Evolutionary conservation across 2,329 filamentous ascomycete species (phyloP), one percentile per base, ranked within the genome.

Genomic region (Sphaerulina vaccinii): DNA sequence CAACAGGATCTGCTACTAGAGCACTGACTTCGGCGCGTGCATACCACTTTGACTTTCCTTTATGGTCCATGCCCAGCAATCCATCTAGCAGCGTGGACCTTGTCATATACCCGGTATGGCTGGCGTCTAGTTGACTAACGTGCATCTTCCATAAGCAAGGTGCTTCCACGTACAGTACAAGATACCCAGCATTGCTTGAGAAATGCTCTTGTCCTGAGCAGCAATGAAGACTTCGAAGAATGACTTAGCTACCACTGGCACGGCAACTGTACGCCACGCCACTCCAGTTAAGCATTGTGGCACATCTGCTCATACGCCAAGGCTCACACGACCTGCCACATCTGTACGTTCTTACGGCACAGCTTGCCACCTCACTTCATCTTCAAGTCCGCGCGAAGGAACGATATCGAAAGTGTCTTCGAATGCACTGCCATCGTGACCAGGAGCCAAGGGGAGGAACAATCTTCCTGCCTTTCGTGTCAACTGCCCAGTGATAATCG

Each of bases 201-300:
- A 44, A 35, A 32, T 21, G 38, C 43, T 37, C 43, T 38, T 24
- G 43, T 18, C 24, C 32, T 13, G n/a, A n/a, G n/a, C 18, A 35
- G 8, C 18, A 18, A 46, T 37, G 43, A 46, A 46, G 43, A 46
- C 13, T 46, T 46, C 33, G 42, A 46, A 46, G 43, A 46, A 46
- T 7, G 16, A 27, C 43, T 46, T 46, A 33, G 43, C 45, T 48
- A 21, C 16, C 22, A 19, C 33, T 19, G 24, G n/a, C 11, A 38
- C 18, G 42, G 42, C 29, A 45, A 27, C 21, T 19, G 24, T 29
- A 29, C 32, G 43, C 32, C 43, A 36, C 23, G 27, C 2, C 2
- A 3, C 35, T 22, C 29, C 16, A 47, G 35, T 48, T 22, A 48
- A 48, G 44, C 35, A 13, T 39, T 48, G 44, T 48, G 44, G 44